A percentile compares a stretch with the other conserved stretches of the same genome.
Conservation (phyloP, 2,329 filamentous ascomycete species). For the Xylaria sp. region DNA sequence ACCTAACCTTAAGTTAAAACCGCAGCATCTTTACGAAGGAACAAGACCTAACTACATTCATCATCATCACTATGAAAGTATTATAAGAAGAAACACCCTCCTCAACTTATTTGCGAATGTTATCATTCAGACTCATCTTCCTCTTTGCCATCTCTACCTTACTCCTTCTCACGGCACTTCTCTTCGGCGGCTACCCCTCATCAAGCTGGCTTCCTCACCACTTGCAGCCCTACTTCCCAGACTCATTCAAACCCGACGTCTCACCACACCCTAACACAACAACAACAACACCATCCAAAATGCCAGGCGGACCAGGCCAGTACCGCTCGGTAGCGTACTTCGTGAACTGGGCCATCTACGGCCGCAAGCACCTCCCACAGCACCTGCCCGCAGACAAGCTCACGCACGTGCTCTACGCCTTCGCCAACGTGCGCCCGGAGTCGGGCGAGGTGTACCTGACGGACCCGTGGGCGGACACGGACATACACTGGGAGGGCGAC, state of each 20-base stretch:
- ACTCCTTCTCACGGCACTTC: slow-evolving; percentile 22
- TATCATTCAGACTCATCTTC: slow-evolving; percentile 15
- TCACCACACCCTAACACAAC: slow-evolving; percentile 22
- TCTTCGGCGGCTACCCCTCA: slow-evolving; percentile 25
- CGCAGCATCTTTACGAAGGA: not conserved
- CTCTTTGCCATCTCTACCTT: slow-evolving; percentile 22
- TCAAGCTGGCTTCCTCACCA: slow-evolving; percentile 12
- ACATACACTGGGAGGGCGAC: slow-evolving; percentile 78
- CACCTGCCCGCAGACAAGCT: slow-evolving; percentile 83
- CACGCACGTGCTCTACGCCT: slow-evolving; percentile 90
- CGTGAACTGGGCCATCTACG: slow-evolving; percentile 89
- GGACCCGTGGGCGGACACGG: slow-evolving; percentile 73
- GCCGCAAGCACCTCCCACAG: slow-evolving; percentile 83
- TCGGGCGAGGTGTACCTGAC: slow-evolving; percentile 82
- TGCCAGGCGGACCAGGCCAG: slow-evolving; percentile 57
- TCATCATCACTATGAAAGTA: not conserved
- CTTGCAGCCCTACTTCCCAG: slow-evolving; percentile 21
- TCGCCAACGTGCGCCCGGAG: slow-evolving; percentile 85
- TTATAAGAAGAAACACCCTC: slow-evolving; percentile 25
- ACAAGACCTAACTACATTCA: not conserved
- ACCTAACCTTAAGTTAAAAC: too few relatives aligned
- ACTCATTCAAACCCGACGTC: slow-evolving; percentile 17
- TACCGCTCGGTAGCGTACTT: slow-evolving; percentile 79
- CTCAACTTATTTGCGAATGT: slow-evolving; percentile 12
- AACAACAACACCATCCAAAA: slow-evolving; percentile 40